Percentiles rank a stretch among this genome's conserved stretches.
phyloP scores from a whole-genome alignment of 2,329 filamentous ascomycete genomes.

The Ophiognomonia clavigignenti-juglandacearum region DNA sequence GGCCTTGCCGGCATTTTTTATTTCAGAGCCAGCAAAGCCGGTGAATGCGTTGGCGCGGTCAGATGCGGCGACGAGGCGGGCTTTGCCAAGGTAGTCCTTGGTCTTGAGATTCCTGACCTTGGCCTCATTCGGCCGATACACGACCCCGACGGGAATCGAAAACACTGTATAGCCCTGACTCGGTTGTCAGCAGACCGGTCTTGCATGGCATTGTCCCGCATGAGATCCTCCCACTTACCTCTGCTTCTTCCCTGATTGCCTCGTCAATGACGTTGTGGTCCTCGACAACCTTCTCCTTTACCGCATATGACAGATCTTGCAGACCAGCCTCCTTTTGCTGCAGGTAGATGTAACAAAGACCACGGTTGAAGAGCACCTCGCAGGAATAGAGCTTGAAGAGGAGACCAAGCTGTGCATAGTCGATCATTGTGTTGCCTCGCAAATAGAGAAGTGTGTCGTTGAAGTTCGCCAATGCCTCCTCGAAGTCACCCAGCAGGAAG shows the following conservation, averaged over 20 bases:
- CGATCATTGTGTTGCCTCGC: constrained; percentile 92
- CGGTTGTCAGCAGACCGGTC: constrained; percentile 22
- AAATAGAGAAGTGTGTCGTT: constrained; percentile 96
- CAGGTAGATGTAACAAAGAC: constrained; percentile 94
- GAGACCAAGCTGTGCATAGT: constrained; percentile 92
- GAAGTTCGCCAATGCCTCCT: constrained; percentile 96
- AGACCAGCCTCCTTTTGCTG: constrained; percentile 87
- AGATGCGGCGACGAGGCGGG: constrained; percentile 84
- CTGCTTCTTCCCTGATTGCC: constrained; percentile 86
- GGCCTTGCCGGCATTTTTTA: constrained; percentile 60
- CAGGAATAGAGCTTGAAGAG: constrained; percentile 97
- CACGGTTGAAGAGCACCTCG: constrained; percentile 95
- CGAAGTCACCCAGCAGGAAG: constrained; percentile 93
- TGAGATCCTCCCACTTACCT: constrained; percentile 49
- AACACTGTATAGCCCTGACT: constrained; percentile 92
- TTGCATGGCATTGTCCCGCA: background rate
- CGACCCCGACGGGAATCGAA: constrained; percentile 91
- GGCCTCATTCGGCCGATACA: constrained; percentile 93
- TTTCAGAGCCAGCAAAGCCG: constrained; percentile 73
- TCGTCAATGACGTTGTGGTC: constrained; percentile 98
- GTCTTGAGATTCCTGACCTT: constrained; percentile 98
- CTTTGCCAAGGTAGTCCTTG: constrained; percentile 96
- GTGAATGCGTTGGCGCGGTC: constrained; percentile 77
- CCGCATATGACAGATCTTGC: constrained; percentile 84
- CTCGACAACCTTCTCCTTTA: constrained; percentile 92